Conservation (phyloP, 768 basidiomycete species). For the Mycena rosella region DNA sequence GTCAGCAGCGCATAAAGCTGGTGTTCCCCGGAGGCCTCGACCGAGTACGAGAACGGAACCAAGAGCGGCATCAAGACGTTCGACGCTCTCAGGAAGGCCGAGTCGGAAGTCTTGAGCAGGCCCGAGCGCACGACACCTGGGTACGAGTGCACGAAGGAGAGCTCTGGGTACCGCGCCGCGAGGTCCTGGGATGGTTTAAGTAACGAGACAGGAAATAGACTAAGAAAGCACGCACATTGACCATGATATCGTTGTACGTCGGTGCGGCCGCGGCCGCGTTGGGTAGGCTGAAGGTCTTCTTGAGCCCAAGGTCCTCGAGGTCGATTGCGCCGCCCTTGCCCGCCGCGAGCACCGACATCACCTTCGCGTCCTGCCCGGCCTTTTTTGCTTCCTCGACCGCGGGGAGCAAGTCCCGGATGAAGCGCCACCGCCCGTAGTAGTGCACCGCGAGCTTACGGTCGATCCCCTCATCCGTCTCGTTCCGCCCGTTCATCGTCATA, state of each 20-base stretch:
- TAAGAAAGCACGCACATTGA: slow-evolving; percentile 53
- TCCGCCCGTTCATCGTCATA: slow-evolving; percentile 51
- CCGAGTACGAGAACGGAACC: slow-evolving; percentile 24
- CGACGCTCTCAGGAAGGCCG: neutral
- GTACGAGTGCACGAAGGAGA: slow-evolving; percentile 53
- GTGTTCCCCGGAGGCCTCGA: slow-evolving; percentile 28
- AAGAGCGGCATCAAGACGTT: slow-evolving; percentile 12
- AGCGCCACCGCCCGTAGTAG: slow-evolving; percentile 67
- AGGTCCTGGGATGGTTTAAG: slow-evolving; percentile 44
- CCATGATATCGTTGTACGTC: slow-evolving; percentile 68
- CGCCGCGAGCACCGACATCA: slow-evolving; percentile 58
- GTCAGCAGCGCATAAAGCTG: slow-evolving; percentile 32
- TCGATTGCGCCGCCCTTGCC: slow-evolving; percentile 52
- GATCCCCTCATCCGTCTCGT: slow-evolving; percentile 60
- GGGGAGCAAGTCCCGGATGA: slow-evolving; percentile 61
- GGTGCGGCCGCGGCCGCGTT: slow-evolving; percentile 51
- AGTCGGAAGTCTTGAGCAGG: slow-evolving; percentile 16
- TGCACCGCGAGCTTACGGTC: slow-evolving; percentile 59
- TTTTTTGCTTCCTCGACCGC: slow-evolving; percentile 57
- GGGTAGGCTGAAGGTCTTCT: slow-evolving; percentile 55
- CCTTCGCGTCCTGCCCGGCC: slow-evolving; percentile 62
- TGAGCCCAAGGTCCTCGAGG: slow-evolving; percentile 64
- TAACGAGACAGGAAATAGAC: neutral
- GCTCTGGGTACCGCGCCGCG: slow-evolving; percentile 44
- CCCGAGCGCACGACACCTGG: slow-evolving; percentile 39